phyloP scores from a whole-genome alignment of 1,284 basidiomycete genomes.

The Sporisorium iseilematis-ciliati region DNA sequence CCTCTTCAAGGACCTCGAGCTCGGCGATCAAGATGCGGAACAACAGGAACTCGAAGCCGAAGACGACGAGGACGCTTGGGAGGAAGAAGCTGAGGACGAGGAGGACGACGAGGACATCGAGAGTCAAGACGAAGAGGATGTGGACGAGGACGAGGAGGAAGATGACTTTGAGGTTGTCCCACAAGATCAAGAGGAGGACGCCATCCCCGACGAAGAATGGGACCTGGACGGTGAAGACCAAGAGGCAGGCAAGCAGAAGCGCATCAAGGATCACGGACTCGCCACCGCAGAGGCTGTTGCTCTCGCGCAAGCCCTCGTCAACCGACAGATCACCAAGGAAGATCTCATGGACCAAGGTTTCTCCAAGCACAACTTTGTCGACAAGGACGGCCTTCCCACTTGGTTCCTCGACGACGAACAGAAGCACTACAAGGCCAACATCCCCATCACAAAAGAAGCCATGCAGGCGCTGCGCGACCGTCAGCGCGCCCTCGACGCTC shows the following conservation, averaged over 20 bases:
- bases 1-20: conserved; percentile 83
- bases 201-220: conserved; percentile 84
- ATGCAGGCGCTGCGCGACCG: conserved; percentile 86
- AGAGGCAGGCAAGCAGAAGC: conserved; percentile 79
- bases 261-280: conserved; percentile 84
- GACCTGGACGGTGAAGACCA: conserved; percentile 80
- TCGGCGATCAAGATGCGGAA: conserved; percentile 72
- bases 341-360: conserved; percentile 95
- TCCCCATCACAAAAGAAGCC: conserved; percentile 97
- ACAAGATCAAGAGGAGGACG: conserved; percentile 74
- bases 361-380: conserved; percentile 85
- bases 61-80: conserved; percentile 59
- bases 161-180: conserved; percentile 66
- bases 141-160: conserved; percentile 68
- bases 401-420: conserved; percentile 99
- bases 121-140: conserved; percentile 63
- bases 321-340: conserved; percentile 88
- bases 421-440: conserved; percentile 91
- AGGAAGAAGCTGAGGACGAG: conserved; percentile 36
- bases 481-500: conserved; percentile 92
- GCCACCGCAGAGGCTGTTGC: conserved; percentile 91
- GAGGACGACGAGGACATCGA: conserved; percentile 65
- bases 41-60: conserved; percentile 65
- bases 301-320: conserved; percentile 90
- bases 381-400: conserved; percentile 88